Evolutionary conservation across 495 filamentous ascomycete genomes (phyloP).

Genomic region (Coniosporium apollinis): DNA sequence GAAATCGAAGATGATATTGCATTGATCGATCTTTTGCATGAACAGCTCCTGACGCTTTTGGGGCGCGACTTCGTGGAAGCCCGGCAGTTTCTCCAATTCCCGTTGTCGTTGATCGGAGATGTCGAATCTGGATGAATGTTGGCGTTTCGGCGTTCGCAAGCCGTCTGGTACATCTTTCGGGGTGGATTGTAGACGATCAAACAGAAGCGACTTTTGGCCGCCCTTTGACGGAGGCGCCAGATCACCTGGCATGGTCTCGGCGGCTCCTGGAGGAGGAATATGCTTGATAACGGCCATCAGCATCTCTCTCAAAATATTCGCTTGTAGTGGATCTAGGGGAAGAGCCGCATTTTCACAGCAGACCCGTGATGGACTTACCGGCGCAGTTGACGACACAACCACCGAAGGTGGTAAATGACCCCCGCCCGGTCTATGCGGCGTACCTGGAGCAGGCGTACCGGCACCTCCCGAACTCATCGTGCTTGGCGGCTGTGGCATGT

Average conservation of each 20-base stretch:
- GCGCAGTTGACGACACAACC: conserved; percentile 85
- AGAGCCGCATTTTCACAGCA: no score
- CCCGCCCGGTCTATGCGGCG: conserved; percentile 1
- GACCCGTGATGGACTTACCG: conserved; percentile 60
- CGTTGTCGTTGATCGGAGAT: conserved; percentile 82
- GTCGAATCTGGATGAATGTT: conserved; percentile 94
- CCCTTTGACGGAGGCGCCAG: conserved; percentile 84
- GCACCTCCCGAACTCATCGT: conserved; percentile 23
- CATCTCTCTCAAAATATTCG: not conserved
- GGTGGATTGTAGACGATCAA: conserved; percentile 79
- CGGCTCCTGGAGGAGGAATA: conserved; percentile 77
- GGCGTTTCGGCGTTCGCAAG: conserved; percentile 82
- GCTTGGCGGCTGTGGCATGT: conserved; percentile 18
- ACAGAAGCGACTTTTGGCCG: conserved; percentile 72
- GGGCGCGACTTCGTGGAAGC: conserved; percentile 97
- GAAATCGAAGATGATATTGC: conserved; percentile 99
- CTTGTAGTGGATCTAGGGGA: no score
- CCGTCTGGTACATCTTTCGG: conserved; percentile 94
- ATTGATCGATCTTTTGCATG: conserved; percentile 99
- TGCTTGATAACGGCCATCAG: conserved; percentile 43
- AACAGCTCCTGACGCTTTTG: conserved; percentile 93
- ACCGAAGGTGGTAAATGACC: conserved; percentile 58
- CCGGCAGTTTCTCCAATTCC: conserved; percentile 90
- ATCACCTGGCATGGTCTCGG: conserved; percentile 97
- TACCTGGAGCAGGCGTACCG: conserved; percentile 12